Base-by-base conservation (phyloP, 192 early-diverging fungal genomes). In the Coemansia umbellata region DNA sequence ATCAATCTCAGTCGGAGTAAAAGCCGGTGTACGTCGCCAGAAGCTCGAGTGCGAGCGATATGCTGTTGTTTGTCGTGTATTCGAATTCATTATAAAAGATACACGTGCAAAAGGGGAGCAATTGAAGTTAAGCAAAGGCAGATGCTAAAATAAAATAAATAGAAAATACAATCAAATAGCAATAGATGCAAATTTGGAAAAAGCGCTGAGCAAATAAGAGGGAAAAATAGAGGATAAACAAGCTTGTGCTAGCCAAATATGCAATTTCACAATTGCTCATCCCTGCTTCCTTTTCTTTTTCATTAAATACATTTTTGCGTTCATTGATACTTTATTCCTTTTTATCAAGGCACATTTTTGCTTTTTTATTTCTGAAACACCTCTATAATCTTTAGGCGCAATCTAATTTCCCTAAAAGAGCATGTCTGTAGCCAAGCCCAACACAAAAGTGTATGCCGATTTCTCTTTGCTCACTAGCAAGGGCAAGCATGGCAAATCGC, bases 11-110 rank as follows among this genome's bases (percentile, higher is more conserved):
- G 72, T 64, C 17, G 72, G 61, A 24, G 57, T 59, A 30, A 53
- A 64, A 8, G 53, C 54, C 2, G 72, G 72, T 18, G 53, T 40
- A 11, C 72, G 72, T 41, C 39, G 58, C 72, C 72, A 75, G 24
- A 75, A 75, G 23, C 52, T 37, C 19, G 66, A 22, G 30, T 45
- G 43, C 43, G 43, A 45, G 24, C 43, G 43, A 24, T 27, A 26
- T 5, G 43, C 24, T 11, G 33, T 33, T 27, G 35, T 33, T 31
- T 56, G 21, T 28, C 55, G 48, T 15, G 45, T 19, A 50, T 65
- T 65, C 3, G 49, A 57, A 41, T 33, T 65, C 62, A 65, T 65
- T 24, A 7, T 26, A 44, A 26, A 14, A 44, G n/a, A n/a, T n/a
- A n/a, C n/a, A n/a, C n/a, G n/a, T n/a, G n/a, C n/a, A n/a, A n/a